phyloP scores from a whole-genome alignment of 2,329 filamentous ascomycete genomes.

The Beauveria sp. region DNA sequence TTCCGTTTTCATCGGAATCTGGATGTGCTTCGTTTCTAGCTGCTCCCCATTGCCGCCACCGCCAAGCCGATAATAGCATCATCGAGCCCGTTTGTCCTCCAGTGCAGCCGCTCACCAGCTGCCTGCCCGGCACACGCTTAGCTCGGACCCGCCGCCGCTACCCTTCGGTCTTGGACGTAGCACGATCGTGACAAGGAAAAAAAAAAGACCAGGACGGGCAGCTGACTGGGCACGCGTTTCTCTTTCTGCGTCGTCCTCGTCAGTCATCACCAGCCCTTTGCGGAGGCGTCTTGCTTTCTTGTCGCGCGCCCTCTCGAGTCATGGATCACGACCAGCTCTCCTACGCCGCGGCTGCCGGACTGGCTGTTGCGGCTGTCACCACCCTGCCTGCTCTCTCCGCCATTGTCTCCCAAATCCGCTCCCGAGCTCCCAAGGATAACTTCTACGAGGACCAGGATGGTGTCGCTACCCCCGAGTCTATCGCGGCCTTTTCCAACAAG shows the following conservation, averaged over 20 bases:
- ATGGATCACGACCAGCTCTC: conserved; percentile 10
- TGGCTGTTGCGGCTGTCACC: conserved; percentile 28
- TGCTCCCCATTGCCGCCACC: not conserved
- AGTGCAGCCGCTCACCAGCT: not conserved
- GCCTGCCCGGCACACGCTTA: not conserved
- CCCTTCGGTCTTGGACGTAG: not conserved
- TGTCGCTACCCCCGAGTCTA: conserved; percentile 54
- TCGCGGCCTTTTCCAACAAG: conserved; percentile 54
- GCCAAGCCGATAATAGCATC: not conserved
- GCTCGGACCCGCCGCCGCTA: not conserved
- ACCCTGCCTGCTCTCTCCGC: conserved; percentile 30
- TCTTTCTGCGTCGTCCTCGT: not conserved
- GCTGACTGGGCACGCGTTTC: not conserved
- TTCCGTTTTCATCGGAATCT: not conserved
- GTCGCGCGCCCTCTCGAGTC: not conserved
- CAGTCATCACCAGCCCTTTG: not conserved
- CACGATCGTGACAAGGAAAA: not conserved
- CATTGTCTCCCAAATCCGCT: conserved; percentile 26
- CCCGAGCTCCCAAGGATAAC: conserved; percentile 31
- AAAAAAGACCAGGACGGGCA: not conserved
- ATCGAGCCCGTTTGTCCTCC: not conserved
- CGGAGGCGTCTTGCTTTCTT: not conserved
- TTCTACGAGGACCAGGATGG: conserved; percentile 65
- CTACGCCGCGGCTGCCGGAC: conserved; percentile 22
- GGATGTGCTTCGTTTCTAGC: not conserved